phyloP scores from a whole-genome alignment of 169 alveolate species.

The Babesia bovis region DNA sequence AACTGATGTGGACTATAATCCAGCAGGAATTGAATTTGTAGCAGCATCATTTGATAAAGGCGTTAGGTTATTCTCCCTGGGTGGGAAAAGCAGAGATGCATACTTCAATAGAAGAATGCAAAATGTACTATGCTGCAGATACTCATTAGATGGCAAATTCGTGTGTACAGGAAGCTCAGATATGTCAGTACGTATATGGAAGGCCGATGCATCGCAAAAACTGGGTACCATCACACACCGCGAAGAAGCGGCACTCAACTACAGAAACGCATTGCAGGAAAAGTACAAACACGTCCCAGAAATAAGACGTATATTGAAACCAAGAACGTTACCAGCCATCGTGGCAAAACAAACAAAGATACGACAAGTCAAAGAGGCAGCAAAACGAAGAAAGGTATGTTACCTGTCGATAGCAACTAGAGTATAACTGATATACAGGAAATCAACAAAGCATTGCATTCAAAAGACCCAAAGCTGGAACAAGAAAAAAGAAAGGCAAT shows the following conservation, averaged over 20 bases:
- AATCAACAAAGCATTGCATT: conserved; percentile 56
- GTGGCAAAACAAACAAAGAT: conserved; percentile 75
- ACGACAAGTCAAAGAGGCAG: conserved; percentile 50
- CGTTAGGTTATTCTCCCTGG: conserved; percentile 90
- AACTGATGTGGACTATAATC: conserved; percentile 92
- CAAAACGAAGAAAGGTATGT: conserved; percentile 63
- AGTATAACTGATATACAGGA: conserved; percentile 27
- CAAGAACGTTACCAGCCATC: conserved; percentile 85
- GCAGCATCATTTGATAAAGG: conserved; percentile 97
- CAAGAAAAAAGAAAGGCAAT: conserved; percentile 63
- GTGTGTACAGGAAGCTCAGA: conserved; percentile 96
- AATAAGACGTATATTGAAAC: conserved; percentile 83
- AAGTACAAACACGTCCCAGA: conserved; percentile 81
- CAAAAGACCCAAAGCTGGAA: conserved; percentile 22
- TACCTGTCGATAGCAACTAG: background rate
- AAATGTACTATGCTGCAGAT: conserved; percentile 86
- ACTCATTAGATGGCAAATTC: conserved; percentile 92
- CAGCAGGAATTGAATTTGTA: conserved; percentile 97
- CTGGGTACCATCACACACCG: conserved; percentile 72
- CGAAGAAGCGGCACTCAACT: conserved; percentile 84
- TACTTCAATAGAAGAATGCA: conserved; percentile 98
- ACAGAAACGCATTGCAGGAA: conserved; percentile 81
- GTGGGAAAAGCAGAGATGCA: conserved; percentile 92
- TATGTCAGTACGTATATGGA: conserved; percentile 96
- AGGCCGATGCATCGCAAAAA: conserved; percentile 77